A percentile compares a stretch with the other conserved stretches of the same genome.
Evolutionary conservation across 306 rosid species (phyloP).

Genomic region (Vigna reflexopilosa): DNA sequence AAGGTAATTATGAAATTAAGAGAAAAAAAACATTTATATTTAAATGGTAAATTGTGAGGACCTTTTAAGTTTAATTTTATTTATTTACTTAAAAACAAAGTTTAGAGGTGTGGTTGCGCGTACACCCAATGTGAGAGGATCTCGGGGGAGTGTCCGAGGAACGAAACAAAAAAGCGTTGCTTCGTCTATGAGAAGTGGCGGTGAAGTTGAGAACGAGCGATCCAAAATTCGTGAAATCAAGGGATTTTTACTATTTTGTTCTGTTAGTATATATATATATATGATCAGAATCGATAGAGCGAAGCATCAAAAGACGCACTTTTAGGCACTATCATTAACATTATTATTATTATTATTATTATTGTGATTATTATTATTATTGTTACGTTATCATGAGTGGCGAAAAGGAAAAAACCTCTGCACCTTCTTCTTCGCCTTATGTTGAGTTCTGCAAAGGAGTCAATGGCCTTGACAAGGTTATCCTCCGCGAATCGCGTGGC

Average conservation of each 20-base stretch:
- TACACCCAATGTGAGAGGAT: slow-evolving; percentile 1
- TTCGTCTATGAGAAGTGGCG: slow-evolving; percentile 8
- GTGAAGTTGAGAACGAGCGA: slow-evolving; percentile 34
- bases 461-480: slow-evolving; percentile 75
- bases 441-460: slow-evolving; percentile 61
- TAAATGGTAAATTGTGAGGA: not conserved
- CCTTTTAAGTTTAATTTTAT: not conserved
- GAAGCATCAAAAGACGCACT: not conserved
- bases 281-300: not conserved
- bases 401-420: slow-evolving; percentile 43
- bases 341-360: not conserved
- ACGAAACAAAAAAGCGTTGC: slow-evolving; percentile 3
- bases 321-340: not conserved
- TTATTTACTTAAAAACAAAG: not conserved
- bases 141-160: slow-evolving; percentile 20
- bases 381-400: slow-evolving; percentile 20
- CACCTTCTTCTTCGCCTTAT: slow-evolving; percentile 41
- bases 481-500: slow-evolving; percentile 71
- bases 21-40: too few relatives aligned
- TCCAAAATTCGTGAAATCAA: not conserved
- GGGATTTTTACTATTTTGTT: not conserved
- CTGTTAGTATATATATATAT: not conserved
- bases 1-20: too few relatives aligned
- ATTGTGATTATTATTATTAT: not conserved
- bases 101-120: not conserved